Evolutionary conservation across 1,139 yeast genomes (phyloP).

Genomic region (Wickerhamomyces sp.): DNA sequence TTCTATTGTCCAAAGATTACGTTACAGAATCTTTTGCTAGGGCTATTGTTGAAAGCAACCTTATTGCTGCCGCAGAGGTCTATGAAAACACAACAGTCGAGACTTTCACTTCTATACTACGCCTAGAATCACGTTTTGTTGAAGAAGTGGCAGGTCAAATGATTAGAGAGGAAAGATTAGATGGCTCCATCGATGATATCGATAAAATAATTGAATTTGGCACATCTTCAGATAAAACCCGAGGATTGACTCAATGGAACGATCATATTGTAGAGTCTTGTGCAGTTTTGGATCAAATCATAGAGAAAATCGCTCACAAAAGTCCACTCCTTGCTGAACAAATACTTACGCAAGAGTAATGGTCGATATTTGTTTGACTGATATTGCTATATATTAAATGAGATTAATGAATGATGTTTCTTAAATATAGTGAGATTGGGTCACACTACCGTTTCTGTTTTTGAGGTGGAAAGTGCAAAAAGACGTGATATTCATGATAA

Average conservation of each 20-base stretch:
- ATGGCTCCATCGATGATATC: slow-evolving; percentile 33
- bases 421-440: no score
- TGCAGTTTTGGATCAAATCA: slow-evolving; percentile 17
- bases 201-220: slow-evolving; percentile 28
- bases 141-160: slow-evolving; percentile 15
- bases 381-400: no score
- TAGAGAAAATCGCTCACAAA: slow-evolving; percentile 5
- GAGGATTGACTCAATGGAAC: slow-evolving; percentile 15
- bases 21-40: slow-evolving; percentile 5
- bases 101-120: slow-evolving; percentile 10
- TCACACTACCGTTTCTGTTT: no score
- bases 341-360: neutral
- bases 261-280: slow-evolving; percentile 19
- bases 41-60: slow-evolving; percentile 16
- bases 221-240: neutral
- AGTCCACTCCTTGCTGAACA: neutral
- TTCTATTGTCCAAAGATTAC: slow-evolving; percentile 3
- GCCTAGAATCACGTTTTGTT: slow-evolving; percentile 9
- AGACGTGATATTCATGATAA: no score
- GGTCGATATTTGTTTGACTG: no score
- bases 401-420: no score
- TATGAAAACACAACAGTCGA: slow-evolving; percentile 16
- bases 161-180: slow-evolving; percentile 15
- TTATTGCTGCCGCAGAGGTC: slow-evolving; percentile 11
- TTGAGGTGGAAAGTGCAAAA: no score